Evolutionary conservation across 164 flowering plant genomes (phyloP).

Genomic region (Cinnamomum micranthum): DNA sequence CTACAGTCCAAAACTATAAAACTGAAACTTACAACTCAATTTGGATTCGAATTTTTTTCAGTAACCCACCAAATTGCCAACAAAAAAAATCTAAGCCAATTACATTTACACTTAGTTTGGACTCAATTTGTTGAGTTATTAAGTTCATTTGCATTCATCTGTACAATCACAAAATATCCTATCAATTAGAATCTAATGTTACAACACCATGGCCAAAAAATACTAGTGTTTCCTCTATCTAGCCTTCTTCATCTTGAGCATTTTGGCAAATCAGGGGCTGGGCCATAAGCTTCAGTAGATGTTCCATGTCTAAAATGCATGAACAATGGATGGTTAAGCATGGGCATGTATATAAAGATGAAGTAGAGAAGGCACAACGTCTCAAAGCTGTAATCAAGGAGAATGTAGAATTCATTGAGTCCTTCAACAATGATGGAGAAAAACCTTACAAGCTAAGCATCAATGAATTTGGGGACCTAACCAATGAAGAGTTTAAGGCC

Average conservation of each 20-base stretch:
- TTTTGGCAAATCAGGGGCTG: conserved; percentile 8
- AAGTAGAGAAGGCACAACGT: conserved; percentile 28
- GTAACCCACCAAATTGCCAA: too few relatives aligned
- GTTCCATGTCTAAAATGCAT: conserved; percentile 22
- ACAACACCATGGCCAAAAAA: not conserved
- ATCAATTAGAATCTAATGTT: not conserved
- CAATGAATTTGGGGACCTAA: conserved; percentile 32
- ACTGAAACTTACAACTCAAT: too few relatives aligned
- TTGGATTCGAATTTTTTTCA: too few relatives aligned
- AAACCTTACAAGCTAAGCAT: conserved; percentile 22
- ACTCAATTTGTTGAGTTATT: too few relatives aligned
- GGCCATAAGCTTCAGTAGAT: conserved; percentile 18
- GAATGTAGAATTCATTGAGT: conserved; percentile 1
- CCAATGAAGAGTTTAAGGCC: conserved; percentile 33
- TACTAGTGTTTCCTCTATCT: not conserved
- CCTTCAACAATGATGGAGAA: conserved; percentile 6
- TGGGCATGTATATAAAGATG: conserved; percentile 29
- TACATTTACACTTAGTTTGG: too few relatives aligned
- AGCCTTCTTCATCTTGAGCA: conserved; percentile 8
- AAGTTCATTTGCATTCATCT: not conserved
- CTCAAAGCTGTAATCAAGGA: conserved; percentile 14
- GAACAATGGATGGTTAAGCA: conserved; percentile 38
- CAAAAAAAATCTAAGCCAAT: too few relatives aligned
- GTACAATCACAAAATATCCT: not conserved
- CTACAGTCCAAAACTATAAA: too few relatives aligned